Evolutionary conservation across 2,329 filamentous ascomycete genomes (phyloP).

Genomic region (Colletotrichum lindemuthianum): DNA sequence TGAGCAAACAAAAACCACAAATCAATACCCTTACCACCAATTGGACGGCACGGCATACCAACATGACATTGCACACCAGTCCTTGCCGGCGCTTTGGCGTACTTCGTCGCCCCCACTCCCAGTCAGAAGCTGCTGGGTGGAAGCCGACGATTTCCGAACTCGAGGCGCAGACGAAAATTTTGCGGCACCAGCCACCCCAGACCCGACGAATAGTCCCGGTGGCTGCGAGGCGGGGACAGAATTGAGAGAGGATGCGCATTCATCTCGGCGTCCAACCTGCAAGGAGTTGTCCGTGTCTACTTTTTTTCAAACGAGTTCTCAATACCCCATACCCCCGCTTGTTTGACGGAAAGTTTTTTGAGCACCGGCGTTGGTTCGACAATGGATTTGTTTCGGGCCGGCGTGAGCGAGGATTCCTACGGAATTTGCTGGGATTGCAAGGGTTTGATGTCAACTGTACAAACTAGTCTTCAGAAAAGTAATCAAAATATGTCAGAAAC

Average conservation of each 20-base stretch:
- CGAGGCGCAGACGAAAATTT: conserved; percentile 28
- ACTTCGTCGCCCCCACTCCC: too few species aligned
- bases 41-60: neutral
- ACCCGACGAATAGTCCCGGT: conserved; percentile 1
- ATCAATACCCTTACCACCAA: neutral
- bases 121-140: neutral
- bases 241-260: neutral
- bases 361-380: conserved; percentile 19
- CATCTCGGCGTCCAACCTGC: neutral
- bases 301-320: neutral
- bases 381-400: neutral
- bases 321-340: conserved; percentile 28
- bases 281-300: neutral
- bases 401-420: too few species aligned
- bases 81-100: neutral
- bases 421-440: too few species aligned
- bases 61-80: neutral
- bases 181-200: conserved; percentile 2
- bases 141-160: conserved; percentile 32
- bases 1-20: conserved; percentile 11
- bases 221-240: neutral
- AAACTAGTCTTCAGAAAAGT: neutral
- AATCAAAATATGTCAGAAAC: too few species aligned
- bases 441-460: neutral
- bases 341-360: neutral